Evolutionary conservation across 805 yeast genomes (phyloP).

Genomic region (Sugiyamaella boreocaroliniensis): DNA sequence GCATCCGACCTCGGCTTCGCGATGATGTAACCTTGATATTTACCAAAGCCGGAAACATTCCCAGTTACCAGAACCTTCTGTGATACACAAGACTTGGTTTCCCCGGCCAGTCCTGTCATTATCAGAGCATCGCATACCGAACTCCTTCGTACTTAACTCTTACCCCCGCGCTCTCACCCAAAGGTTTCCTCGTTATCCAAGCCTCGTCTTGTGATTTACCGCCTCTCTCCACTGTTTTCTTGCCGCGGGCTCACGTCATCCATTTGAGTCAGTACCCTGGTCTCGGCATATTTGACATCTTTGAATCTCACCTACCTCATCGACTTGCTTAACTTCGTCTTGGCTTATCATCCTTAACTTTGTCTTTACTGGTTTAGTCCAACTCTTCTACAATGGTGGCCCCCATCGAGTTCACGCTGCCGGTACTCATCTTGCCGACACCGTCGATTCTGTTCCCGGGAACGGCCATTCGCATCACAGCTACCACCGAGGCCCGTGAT

Average conservation of each 20-base stretch:
- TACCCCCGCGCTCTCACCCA: too few species aligned
- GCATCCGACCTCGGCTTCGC: not conserved
- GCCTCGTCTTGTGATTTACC: too few species aligned
- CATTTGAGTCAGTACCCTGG: too few species aligned
- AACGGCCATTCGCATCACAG: slow-evolving; percentile 8
- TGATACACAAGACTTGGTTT: not conserved
- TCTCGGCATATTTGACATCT: too few species aligned
- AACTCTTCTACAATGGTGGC: not conserved
- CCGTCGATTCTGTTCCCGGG: slow-evolving; percentile 13
- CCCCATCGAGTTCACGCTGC: slow-evolving; percentile 2
- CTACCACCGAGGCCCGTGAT: slow-evolving; percentile 2
- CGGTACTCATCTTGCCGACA: slow-evolving; percentile 6
- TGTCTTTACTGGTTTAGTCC: not conserved
- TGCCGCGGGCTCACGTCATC: too few species aligned
- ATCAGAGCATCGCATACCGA: too few species aligned
- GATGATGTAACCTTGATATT: not conserved
- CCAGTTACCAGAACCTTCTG: not conserved
- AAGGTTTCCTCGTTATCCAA: too few species aligned
- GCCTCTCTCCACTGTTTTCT: too few species aligned
- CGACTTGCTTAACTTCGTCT: too few species aligned
- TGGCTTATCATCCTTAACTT: not conserved
- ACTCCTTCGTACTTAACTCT: too few species aligned
- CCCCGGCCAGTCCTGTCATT: not conserved
- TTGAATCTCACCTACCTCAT: too few species aligned
- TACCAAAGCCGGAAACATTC: not conserved